Evolutionary conservation across 352 stramenopile genomes (phyloP), one percentile per base, ranked within the genome.

Genomic region (Phytopythium delawarense): DNA sequence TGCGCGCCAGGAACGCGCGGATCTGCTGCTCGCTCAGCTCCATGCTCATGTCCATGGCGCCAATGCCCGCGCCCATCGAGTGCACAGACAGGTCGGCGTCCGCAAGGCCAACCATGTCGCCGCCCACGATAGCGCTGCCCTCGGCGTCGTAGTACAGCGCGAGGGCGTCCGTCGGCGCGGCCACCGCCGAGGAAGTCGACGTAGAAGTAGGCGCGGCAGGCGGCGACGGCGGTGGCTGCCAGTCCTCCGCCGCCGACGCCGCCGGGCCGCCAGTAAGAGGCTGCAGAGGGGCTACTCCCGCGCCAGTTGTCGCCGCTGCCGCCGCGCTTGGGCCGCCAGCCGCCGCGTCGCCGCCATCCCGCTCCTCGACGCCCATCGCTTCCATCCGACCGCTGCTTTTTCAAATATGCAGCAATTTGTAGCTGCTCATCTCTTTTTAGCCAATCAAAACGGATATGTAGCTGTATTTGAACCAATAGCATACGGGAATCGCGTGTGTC

Each of bases 21-120:
- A 88, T 85, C 61, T 81, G 78, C 57, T 84, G 68, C 44, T 75
- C 60, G 44, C 79, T 75, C 21, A 88, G 74, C 65, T 88, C 81
- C 67, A 87, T 71, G 62, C 59, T 75, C 67, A 86, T 84, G 59
- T 87, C 75, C 66, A 88, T 82, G 16, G 55, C 58, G 12, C 42
- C 28, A 39, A 66, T 75, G 18, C 60, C 34, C 11, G 65, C 48
- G 45, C 61, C 59, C 76, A 87, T 89, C 46, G 78, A 67, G 61
- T 76, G 74, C 49, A 84, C 81, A 0, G 78, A 84, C 59, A 91
- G 84, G 52, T 83, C 81, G 18, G 86, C 75, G n/a, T 70, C 66
- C 18, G 72, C 76, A 32, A 81, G 50, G 37, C 79, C 71, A 25
- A 74, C 67, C 30, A 86, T 74, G 53, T 87, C 76, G 52, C 67